These are phyloP conservation scores for Vigna unguiculata DNA, from an alignment of 306 rosid genomes.

Conservation along the genomic window DNA sequence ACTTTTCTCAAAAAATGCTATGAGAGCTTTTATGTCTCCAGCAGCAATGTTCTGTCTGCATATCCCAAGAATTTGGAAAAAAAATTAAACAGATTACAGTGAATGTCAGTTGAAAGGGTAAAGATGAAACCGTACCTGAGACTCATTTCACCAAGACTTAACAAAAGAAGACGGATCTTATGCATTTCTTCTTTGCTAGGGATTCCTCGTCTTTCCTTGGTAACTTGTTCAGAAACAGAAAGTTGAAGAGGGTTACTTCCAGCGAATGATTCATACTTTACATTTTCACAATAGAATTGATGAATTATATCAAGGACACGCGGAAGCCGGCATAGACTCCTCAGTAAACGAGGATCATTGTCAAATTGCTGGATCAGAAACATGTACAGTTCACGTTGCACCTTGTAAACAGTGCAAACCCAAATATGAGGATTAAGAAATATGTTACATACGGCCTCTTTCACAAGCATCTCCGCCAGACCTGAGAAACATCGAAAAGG, in stretches of 20 bases:
- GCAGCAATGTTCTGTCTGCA: slow-evolving; percentile 85
- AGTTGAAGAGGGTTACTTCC: slow-evolving; percentile 66
- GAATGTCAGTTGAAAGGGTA: slow-evolving; percentile 33
- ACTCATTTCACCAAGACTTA: slow-evolving; percentile 98
- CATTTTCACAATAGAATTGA: slow-evolving; percentile 79
- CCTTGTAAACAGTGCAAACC: slow-evolving; percentile 76
- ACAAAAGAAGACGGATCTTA: slow-evolving; percentile 93
- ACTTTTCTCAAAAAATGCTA: slow-evolving; percentile 88
- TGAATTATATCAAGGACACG: slow-evolving; percentile 84
- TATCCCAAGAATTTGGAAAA: slow-evolving; percentile 42
- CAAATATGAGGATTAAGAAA: slow-evolving; percentile 95
- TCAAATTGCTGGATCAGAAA: slow-evolving; percentile 96
- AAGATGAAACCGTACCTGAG: slow-evolving; percentile 66
- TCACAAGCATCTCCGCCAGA: slow-evolving; percentile 76
- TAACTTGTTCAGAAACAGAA: slow-evolving; percentile 55
- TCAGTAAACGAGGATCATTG: slow-evolving; percentile 85
- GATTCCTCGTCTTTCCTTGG: slow-evolving; percentile 73
- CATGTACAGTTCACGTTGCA: slow-evolving; percentile 95
- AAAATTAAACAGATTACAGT: slow-evolving; percentile 28
- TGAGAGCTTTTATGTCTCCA: slow-evolving; percentile 83
- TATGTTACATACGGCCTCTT: slow-evolving; percentile 83
- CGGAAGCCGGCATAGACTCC: slow-evolving; percentile 82
- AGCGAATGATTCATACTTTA: slow-evolving; percentile 57
- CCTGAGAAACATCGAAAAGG: slow-evolving; percentile 54
- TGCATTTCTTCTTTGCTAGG: slow-evolving; percentile 83